These are phyloP conservation scores for Tephrocybe sp. DNA, from an alignment of 768 basidiomycete species.

Conservation along the genomic window DNA sequence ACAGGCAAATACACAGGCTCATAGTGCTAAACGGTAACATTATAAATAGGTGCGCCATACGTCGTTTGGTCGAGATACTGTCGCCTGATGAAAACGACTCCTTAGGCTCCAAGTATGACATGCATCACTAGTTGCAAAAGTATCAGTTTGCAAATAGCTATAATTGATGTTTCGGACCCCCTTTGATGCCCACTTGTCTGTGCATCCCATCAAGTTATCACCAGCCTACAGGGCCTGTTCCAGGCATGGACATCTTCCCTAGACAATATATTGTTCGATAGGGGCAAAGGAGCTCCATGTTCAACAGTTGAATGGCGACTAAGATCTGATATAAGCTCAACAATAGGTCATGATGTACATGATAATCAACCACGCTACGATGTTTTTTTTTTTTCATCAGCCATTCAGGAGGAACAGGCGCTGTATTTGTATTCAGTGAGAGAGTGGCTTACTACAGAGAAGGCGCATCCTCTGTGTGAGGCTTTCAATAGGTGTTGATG, in stretches of 20 bases:
- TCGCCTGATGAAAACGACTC: constrained; percentile 2
- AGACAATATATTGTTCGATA: neutral
- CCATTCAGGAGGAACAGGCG: too few species aligned
- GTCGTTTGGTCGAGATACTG: neutral
- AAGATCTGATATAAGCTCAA: neutral
- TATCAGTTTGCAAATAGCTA: neutral
- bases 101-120: constrained; percentile 3
- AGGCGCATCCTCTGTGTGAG: too few species aligned
- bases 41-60: constrained; percentile 5
- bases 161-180: constrained; percentile 3
- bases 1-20: constrained; percentile 36
- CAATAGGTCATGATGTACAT: neutral
- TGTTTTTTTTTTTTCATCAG: too few species aligned
- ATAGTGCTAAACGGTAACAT: constrained; percentile 29
- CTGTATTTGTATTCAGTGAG: too few species aligned
- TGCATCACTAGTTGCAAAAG: too few species aligned
- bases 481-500: too few species aligned
- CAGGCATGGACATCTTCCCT: neutral
- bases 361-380: neutral
- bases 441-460: neutral
- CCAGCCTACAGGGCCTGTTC: neutral
- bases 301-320: neutral
- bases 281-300: neutral
- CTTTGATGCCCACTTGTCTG: neutral
- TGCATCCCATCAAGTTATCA: neutral